Evolutionary conservation across 306 rosid genomes (phyloP).

Genomic region (Vachellia pachyceras): DNA sequence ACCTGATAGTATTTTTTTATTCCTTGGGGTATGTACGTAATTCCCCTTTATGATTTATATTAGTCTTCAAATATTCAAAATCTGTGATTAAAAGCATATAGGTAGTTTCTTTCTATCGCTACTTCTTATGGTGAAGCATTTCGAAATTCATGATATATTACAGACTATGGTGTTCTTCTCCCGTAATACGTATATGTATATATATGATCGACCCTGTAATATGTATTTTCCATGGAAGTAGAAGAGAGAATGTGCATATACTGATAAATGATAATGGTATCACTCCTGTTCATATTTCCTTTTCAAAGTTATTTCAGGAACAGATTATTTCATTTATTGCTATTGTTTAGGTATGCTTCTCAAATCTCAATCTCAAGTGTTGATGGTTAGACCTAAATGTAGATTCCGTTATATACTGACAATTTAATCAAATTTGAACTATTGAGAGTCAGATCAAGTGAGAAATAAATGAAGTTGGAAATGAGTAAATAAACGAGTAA

Average conservation of each 20-base stretch:
- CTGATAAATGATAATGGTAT: background rate
- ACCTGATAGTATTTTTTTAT: too few species aligned
- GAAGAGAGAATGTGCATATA: background rate
- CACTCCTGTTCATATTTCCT: background rate
- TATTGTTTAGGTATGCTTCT: background rate
- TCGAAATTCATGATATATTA: background rate
- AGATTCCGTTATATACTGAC: background rate
- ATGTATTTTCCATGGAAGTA: background rate
- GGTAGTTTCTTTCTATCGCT: background rate
- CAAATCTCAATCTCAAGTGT: background rate
- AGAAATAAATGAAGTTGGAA: background rate
- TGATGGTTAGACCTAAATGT: background rate
- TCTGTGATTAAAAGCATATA: background rate
- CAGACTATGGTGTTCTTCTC: background rate
- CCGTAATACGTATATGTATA: background rate
- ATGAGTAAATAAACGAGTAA: background rate
- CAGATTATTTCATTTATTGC: background rate
- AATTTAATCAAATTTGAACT: background rate
- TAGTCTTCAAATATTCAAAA: background rate
- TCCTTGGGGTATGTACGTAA: too few species aligned
- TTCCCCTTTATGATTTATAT: background rate
- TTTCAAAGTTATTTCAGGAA: background rate
- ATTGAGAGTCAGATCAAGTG: background rate
- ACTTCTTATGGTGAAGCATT: background rate
- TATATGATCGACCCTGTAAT: background rate